Conservation (phyloP, 495 filamentous ascomycete species). For the Wilcoxina mikolae region DNA sequence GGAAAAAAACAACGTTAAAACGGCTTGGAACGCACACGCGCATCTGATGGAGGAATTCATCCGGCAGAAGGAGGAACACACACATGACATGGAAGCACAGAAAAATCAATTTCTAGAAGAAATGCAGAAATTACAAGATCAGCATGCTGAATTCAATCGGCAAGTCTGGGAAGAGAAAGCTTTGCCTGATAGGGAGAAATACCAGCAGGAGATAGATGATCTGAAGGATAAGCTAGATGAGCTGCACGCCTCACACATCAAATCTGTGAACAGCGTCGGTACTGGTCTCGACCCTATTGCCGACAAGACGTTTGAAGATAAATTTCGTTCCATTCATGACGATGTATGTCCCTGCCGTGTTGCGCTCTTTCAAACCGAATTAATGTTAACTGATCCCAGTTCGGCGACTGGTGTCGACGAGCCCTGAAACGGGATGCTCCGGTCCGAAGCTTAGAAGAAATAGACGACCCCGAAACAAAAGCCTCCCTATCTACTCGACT, state of each 20-base stretch:
- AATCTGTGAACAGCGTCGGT: conserved; percentile 4
- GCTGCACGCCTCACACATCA: neutral
- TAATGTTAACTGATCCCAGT: neutral
- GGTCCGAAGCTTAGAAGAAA: no score
- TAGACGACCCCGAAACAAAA: no score
- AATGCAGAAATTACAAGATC: no score
- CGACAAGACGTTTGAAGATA: neutral
- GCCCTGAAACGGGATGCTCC: neutral
- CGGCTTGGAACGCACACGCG: no score
- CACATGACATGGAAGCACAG: neutral
- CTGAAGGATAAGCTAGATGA: neutral
- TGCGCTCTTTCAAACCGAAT: neutral
- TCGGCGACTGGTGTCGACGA: neutral
- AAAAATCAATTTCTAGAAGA: no score
- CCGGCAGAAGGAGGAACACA: no score
- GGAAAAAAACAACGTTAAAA: no score
- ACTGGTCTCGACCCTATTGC: conserved; percentile 2
- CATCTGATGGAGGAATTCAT: no score
- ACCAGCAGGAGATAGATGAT: neutral
- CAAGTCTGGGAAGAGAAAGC: neutral
- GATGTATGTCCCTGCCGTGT: neutral
- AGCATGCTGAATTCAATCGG: neutral
- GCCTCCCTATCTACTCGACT: neutral
- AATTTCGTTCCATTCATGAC: neutral
- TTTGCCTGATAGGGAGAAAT: neutral